Conservation (phyloP, 441 rosid species). For the Euphorbia celastroides region DNA sequence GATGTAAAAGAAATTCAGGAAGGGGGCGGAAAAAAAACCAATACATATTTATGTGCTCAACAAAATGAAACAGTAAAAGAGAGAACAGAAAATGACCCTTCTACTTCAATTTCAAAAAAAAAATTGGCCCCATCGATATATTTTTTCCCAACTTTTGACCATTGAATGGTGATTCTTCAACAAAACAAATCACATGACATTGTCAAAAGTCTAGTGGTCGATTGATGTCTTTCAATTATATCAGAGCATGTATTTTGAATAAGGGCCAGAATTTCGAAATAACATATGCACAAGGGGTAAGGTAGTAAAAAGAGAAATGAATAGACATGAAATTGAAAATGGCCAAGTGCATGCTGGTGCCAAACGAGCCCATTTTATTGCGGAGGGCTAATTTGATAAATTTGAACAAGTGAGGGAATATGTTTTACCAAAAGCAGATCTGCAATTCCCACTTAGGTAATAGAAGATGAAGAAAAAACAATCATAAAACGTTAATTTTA, state of each 20-base stretch:
- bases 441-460: background rate
- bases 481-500: slow-evolving; percentile 7
- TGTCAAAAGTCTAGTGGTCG: background rate
- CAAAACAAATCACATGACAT: background rate
- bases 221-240: background rate
- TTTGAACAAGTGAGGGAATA: background rate
- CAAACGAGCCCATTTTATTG: background rate
- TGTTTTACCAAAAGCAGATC: background rate
- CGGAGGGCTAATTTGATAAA: background rate
- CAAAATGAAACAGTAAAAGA: background rate
- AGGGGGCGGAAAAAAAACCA: background rate
- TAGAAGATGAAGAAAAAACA: background rate
- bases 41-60: background rate
- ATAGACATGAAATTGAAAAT: too few relatives aligned
- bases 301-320: background rate
- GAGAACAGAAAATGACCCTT: background rate
- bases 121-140: background rate
- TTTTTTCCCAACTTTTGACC: background rate
- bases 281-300: background rate
- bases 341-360: too few relatives aligned
- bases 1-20: slow-evolving; percentile 2
- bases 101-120: background rate
- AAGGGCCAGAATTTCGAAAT: background rate
- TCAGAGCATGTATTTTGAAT: background rate
- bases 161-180: background rate